Base-by-base conservation (phyloP, 176 grass and related monocot genomes). In the Oryza nivara region DNA sequence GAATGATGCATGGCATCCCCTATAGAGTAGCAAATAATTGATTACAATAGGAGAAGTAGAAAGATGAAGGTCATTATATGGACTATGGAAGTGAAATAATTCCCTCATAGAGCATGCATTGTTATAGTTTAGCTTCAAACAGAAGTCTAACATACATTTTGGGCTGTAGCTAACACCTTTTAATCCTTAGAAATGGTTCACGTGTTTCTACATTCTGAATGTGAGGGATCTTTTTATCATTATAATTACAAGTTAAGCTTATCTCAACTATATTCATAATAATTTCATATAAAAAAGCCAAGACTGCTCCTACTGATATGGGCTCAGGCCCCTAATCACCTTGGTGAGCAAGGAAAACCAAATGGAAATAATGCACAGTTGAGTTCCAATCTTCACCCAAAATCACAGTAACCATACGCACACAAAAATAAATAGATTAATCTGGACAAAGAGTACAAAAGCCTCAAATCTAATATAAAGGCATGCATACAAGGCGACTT, bases 231-330 rank as follows among this genome's bases (percentile, higher is more conserved):
- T 36, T 63, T 83, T 67, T 67, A 23, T 22, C n/a, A 61, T 61
- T 61, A 61, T 10, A 22, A 3, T 17, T 8, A 60, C 19, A 75
- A 76, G 12, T 32, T 49, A 25, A 74, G 58, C 11, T 11, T 43
- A 73, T 74, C 73, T 12, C 54, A 83, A 74, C 6, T n/a, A 38
- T 73, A 82, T 45, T 46, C 25, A 35, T 22, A 66, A 35, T 34
- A 66, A 48, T 11, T 46, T 26, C 6, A 3, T 72, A 72, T 45
- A 73, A 6, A 73, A 6, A 47, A 47, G 19, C 40, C 10, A 63
- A 82, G 35, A 61, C 67, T 30, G 30, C 32, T 23, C 9, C 80
- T 56, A 56, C 1, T 56, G 52, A 56, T 56, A 56, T 1, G 14
- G 7, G 52, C 52, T 9, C 7, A 61, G 56, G 45, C 52, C 35